phyloP scores from a whole-genome alignment of 1,139 yeast species.

The Pichia sp. region DNA sequence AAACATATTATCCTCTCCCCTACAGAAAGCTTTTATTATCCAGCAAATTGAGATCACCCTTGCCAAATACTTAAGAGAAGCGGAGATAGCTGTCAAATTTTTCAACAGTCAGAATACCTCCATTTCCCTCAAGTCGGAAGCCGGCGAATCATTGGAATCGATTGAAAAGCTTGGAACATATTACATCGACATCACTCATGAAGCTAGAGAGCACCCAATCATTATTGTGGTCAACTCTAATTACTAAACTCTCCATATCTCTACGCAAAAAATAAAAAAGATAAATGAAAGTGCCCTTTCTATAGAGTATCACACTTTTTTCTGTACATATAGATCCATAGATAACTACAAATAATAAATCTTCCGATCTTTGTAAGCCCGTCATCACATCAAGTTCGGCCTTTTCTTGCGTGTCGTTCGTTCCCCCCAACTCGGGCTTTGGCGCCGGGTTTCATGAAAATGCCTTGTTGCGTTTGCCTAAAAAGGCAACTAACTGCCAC shows the following conservation, averaged over 20 bases:
- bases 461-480: not conserved
- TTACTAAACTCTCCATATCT: not conserved
- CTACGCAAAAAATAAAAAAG: no score
- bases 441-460: not conserved
- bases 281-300: not conserved
- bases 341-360: not conserved
- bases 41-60: conserved; percentile 19
- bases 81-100: conserved; percentile 19
- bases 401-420: no score
- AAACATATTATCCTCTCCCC: conserved; percentile 19
- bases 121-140: conserved; percentile 14
- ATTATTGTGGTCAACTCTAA: conserved; percentile 23
- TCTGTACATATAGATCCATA: conserved; percentile 10
- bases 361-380: not conserved
- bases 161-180: conserved; percentile 24
- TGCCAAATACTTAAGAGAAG: conserved; percentile 19
- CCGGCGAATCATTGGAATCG: conserved; percentile 15
- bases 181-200: conserved; percentile 20
- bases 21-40: conserved; percentile 12
- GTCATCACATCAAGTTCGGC: not conserved
- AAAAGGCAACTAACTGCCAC: not conserved
- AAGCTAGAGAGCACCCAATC: conserved; percentile 20
- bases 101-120: conserved; percentile 16
- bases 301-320: not conserved
- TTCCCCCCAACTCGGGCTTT: not conserved